Evolutionary conservation across 352 stramenopile species (phyloP).

Genomic region (Phytophthora cactorum): DNA sequence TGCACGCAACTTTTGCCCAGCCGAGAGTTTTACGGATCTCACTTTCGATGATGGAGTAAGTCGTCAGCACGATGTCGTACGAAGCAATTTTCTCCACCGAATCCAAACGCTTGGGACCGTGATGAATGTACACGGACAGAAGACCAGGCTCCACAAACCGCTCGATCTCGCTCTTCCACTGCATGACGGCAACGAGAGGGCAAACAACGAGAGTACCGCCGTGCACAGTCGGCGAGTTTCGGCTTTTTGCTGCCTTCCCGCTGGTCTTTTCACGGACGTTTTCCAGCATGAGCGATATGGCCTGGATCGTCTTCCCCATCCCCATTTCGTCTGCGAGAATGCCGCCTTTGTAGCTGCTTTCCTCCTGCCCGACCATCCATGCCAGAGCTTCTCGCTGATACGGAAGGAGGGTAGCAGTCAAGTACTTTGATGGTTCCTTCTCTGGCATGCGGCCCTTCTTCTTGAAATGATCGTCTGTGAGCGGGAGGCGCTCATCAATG

Average conservation of each 20-base stretch:
- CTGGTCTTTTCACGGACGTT: constrained; percentile 63
- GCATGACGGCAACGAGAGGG: constrained; percentile 96
- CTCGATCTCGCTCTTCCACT: constrained; percentile 93
- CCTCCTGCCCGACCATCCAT: constrained; percentile 96
- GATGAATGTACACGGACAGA: constrained; percentile 97
- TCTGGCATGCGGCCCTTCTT: constrained; percentile 72
- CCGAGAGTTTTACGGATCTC: constrained; percentile 89
- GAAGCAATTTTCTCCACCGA: constrained; percentile 85
- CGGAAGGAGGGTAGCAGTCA: constrained; percentile 94
- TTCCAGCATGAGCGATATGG: constrained; percentile 96
- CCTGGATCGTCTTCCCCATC: constrained; percentile 98
- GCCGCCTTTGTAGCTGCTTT: constrained; percentile 89
- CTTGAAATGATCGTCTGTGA: constrained; percentile 75
- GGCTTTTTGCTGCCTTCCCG: constrained; percentile 26
- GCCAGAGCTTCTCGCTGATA: constrained; percentile 98
- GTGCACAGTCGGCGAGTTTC: constrained; percentile 22
- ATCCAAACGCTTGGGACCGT: constrained; percentile 91
- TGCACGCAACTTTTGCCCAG: constrained; percentile 88
- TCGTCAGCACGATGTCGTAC: constrained; percentile 99
- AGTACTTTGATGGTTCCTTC: constrained; percentile 71
- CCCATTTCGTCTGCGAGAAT: constrained; percentile 99
- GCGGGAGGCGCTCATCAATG: constrained; percentile 72
- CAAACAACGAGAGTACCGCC: constrained; percentile 97
- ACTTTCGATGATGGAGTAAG: constrained; percentile 96
- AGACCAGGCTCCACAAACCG: constrained; percentile 92